Base-by-base conservation (phyloP, 371 early-diverging fungal genomes). In the Gilbertella persicaria region DNA sequence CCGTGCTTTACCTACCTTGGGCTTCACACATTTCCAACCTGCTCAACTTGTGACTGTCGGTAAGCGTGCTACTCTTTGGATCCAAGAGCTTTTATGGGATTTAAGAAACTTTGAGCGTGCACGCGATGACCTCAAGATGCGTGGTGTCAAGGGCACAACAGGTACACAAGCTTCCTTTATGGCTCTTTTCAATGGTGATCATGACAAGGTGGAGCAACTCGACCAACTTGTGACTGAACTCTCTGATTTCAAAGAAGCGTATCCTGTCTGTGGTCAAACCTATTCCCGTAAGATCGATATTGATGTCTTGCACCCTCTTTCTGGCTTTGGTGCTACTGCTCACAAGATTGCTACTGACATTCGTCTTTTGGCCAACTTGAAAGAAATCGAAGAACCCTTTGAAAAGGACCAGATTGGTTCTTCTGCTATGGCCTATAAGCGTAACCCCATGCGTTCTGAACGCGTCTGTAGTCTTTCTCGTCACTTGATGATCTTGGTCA, bases 371-470 rank as follows among this genome's bases (percentile, higher is more conserved):
- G 97, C 96, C 28, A 90, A 94, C 67, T 73, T 96, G 62, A 98
- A 98, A 85, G 98, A 98, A 69, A 84, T 98, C 42, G 98, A 97
- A 75, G 99, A 98, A 69, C 99, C 97, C 20, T 97, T 98, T 56
- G 97, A 97, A 74, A 94, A 92, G 82, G 96, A 96, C 71, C 99
- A 98, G 78, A 97, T 98, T 53, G 98, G 98, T 12, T 90, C 91
- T 33, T 95, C 95, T 29, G 99, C 99, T 47, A 97, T 98, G 99
- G 98, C 99, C 50, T 98, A 98, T 82, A 98, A 98, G 89, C 92
- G 98, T 64, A 98, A 98, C 83, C 99, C 99, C 29, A 98, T 98
- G 97, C 90, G 97, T 42, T 92, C 89, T 63, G 99, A 98, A 67
- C 93, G 99, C 62, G 90, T 94, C 29, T 97, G 97, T 82, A 87